Conservation (phyloP, 164 flowering plant species). For the Magnolia officinalis region DNA sequence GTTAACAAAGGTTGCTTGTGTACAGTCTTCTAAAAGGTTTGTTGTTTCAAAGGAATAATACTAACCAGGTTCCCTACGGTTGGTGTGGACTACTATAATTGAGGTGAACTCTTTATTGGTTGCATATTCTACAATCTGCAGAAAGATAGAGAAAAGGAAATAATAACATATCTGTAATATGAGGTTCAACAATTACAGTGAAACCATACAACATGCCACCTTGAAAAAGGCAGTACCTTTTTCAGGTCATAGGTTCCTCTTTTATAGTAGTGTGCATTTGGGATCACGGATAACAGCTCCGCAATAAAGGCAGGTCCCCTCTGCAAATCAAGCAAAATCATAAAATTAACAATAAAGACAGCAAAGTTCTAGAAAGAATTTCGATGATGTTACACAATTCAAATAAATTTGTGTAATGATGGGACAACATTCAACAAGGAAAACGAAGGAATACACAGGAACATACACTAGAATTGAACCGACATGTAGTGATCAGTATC, state of each 20-base stretch:
- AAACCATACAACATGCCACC: neutral
- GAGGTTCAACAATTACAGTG: neutral
- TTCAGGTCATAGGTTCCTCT: conserved; percentile 97
- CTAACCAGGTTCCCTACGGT: conserved; percentile 87
- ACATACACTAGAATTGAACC: conserved; percentile 81
- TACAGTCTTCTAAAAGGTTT: neutral
- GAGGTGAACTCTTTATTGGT: conserved; percentile 76
- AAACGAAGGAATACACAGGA: neutral
- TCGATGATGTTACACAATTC: neutral
- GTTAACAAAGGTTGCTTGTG: neutral
- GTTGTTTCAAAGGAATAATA: conserved; percentile 1
- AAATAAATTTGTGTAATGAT: neutral
- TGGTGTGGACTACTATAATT: conserved; percentile 82
- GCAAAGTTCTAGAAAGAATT: neutral
- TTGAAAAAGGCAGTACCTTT: conserved; percentile 42
- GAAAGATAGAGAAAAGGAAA: neutral
- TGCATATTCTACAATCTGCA: conserved; percentile 87
- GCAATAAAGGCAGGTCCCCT: conserved; percentile 86
- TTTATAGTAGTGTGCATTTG: conserved; percentile 78
- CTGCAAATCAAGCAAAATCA: conserved; percentile 33
- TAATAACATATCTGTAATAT: neutral
- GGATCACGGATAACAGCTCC: conserved; percentile 76
- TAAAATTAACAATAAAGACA: neutral
- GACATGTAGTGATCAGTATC: conserved; percentile 82
- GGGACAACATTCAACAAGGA: neutral